Evolutionary conservation across 1,139 yeast genomes (phyloP).

Genomic region (Protomyces gravidus): DNA sequence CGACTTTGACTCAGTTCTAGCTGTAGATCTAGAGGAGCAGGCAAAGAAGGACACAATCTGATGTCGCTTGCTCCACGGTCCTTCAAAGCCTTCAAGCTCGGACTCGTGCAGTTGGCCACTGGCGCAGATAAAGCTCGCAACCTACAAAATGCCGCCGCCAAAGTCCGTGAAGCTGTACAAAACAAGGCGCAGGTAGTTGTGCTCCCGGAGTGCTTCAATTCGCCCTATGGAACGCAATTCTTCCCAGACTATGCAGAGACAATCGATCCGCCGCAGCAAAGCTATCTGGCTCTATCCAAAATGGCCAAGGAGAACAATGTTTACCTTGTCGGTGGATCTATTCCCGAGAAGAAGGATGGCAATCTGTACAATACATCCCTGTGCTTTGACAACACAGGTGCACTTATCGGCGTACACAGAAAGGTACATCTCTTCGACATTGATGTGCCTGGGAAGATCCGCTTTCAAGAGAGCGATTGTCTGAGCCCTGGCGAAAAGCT

Average conservation of each 20-base stretch:
- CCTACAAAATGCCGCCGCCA: constrained; percentile 52
- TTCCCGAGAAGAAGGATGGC: constrained; percentile 66
- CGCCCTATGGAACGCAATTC: constrained; percentile 80
- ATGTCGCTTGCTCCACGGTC: constrained; percentile 10
- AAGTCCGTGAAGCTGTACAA: constrained; percentile 53
- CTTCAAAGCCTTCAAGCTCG: constrained; percentile 43
- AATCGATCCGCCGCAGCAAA: constrained; percentile 60
- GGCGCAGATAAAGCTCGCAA: constrained; percentile 65
- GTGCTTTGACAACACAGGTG: constrained; percentile 66
- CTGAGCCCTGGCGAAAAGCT: constrained; percentile 75
- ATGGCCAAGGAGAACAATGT: constrained; percentile 58
- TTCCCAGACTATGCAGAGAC: constrained; percentile 79
- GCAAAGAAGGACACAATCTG: background rate
- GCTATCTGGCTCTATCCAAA: constrained; percentile 56
- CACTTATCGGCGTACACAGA: constrained; percentile 76
- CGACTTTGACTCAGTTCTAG: background rate
- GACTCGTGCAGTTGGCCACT: constrained; percentile 71
- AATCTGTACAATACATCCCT: constrained; percentile 76
- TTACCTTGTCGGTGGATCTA: constrained; percentile 80
- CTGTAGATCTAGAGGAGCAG: background rate
- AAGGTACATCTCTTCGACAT: constrained; percentile 88
- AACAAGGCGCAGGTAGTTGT: constrained; percentile 52
- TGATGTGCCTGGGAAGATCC: constrained; percentile 82
- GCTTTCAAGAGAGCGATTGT: constrained; percentile 75
- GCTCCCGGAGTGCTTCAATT: constrained; percentile 88